A percentile compares a stretch with the other conserved stretches of the same genome.
These are phyloP conservation scores for Caloboletus firmus DNA, from an alignment of 1,284 basidiomycete genomes.

Conservation along the genomic window DNA sequence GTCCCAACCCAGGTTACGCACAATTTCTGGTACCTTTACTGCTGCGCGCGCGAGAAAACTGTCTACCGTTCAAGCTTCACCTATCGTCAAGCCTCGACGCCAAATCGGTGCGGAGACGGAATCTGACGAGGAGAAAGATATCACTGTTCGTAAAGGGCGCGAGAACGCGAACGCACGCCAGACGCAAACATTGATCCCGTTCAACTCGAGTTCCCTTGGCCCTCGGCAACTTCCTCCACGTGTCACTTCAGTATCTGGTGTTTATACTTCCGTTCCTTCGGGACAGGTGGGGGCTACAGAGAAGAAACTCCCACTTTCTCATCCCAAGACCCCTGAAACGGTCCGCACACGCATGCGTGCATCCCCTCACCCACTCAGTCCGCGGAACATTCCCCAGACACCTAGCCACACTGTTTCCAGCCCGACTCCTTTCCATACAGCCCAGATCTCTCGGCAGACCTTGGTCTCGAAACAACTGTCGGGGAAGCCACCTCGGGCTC, in stretches of 20 bases:
- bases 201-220: slow-evolving; percentile 21
- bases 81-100: slow-evolving; percentile 17
- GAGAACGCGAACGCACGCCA: neutral
- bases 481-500: slow-evolving; percentile 29
- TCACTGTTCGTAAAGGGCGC: neutral
- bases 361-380: neutral
- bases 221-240: slow-evolving; percentile 22
- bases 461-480: slow-evolving; percentile 25
- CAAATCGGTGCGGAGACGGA: slow-evolving; percentile 15
- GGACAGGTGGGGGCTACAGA: neutral
- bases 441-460: slow-evolving; percentile 5
- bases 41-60: slow-evolving; percentile 23
- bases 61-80: slow-evolving; percentile 35
- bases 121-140: neutral
- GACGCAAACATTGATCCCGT: slow-evolving; percentile 7
- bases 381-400: slow-evolving; percentile 5
- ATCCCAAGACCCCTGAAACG: slow-evolving; percentile 1
- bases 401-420: neutral
- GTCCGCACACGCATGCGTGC: slow-evolving; percentile 2
- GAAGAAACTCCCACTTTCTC: slow-evolving; percentile 8
- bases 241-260: neutral
- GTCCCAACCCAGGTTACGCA: slow-evolving; percentile 32
- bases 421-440: slow-evolving; percentile 7
- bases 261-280: neutral
- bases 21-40: slow-evolving; percentile 5